Percentiles rank a stretch among this genome's conserved stretches.
Evolutionary conservation across 345 rosid species (phyloP).

Genomic region (Boechera stricta): DNA sequence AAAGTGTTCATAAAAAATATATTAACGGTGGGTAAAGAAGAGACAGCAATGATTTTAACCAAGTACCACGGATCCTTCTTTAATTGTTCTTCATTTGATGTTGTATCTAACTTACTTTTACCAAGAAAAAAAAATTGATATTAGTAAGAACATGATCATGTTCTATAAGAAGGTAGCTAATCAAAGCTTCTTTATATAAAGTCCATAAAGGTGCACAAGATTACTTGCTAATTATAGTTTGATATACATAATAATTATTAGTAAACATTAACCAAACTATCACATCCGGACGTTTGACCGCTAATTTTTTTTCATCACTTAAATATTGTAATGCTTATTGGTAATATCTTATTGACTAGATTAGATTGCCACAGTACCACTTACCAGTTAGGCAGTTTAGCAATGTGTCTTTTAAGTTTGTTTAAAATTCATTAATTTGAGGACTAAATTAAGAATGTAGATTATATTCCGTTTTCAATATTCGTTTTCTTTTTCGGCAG

Average conservation of each 20-base stretch:
- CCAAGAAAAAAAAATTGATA: not conserved
- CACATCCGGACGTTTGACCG: constrained; percentile 42
- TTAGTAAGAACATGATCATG: constrained; percentile 21
- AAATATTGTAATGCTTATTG: constrained; percentile 4
- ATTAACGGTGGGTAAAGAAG: constrained; percentile 30
- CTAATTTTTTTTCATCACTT: not conserved
- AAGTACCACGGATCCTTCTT: constrained; percentile 38
- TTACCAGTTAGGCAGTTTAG: not conserved
- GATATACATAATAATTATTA: constrained; percentile 20
- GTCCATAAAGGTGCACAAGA: constrained; percentile 27
- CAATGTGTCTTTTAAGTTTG: not conserved
- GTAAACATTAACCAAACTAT: constrained; percentile 35
- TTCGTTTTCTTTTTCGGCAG: not conserved
- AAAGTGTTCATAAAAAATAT: constrained; percentile 4
- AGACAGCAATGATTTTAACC: constrained; percentile 28
- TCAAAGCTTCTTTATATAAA: constrained; percentile 28
- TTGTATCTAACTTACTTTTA: constrained; percentile 20
- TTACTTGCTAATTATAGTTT: constrained; percentile 34
- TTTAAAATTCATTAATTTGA: not conserved
- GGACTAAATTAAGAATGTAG: not conserved
- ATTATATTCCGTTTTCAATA: too few species aligned
- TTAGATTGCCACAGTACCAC: not conserved
- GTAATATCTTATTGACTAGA: not conserved
- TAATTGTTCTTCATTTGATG: constrained; percentile 1
- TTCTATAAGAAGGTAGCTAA: constrained; percentile 31